These are phyloP conservation scores for Nemania abortiva DNA, from an alignment of 2,329 filamentous ascomycete species.

Conservation along the genomic window DNA sequence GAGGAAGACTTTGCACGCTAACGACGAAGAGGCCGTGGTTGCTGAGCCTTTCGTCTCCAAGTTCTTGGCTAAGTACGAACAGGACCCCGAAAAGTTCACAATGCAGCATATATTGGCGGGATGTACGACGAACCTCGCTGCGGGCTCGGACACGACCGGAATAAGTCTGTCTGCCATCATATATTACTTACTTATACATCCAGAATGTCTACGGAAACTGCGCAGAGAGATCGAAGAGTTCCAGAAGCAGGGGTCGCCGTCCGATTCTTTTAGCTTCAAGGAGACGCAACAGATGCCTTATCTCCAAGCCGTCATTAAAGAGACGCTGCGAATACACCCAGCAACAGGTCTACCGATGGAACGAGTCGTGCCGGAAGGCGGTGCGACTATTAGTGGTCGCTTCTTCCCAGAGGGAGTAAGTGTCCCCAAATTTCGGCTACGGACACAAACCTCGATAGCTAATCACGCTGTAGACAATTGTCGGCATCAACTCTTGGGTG, in stretches of 20 bases:
- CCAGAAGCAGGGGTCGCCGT: constrained; percentile 20
- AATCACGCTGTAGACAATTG: constrained; percentile 43
- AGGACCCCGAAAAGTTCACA: constrained; percentile 52
- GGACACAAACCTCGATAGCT: not conserved
- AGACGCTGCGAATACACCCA: constrained; percentile 61
- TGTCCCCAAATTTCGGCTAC: not conserved
- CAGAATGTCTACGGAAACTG: constrained; percentile 51
- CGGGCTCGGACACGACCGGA: constrained; percentile 55
- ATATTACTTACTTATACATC: constrained; percentile 48
- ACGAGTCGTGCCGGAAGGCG: constrained; percentile 58
- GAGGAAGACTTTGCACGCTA: not conserved
- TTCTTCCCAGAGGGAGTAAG: constrained; percentile 44
- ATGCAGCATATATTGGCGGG: constrained; percentile 40
- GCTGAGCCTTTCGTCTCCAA: constrained; percentile 49
- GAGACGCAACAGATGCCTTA: constrained; percentile 55
- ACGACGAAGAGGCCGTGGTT: not conserved
- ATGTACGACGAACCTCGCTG: constrained; percentile 48
- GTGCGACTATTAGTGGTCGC: constrained; percentile 46
- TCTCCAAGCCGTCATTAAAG: constrained; percentile 62
- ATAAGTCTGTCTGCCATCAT: constrained; percentile 51
- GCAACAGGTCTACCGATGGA: constrained; percentile 58
- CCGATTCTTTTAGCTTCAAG: constrained; percentile 43
- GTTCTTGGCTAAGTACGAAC: constrained; percentile 44
- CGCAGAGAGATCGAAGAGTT: constrained; percentile 54
- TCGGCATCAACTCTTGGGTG: constrained; percentile 60